These are phyloP conservation scores for Allium cepa DNA, from an alignment of 106 monocot genomes.

Conservation along the genomic window DNA sequence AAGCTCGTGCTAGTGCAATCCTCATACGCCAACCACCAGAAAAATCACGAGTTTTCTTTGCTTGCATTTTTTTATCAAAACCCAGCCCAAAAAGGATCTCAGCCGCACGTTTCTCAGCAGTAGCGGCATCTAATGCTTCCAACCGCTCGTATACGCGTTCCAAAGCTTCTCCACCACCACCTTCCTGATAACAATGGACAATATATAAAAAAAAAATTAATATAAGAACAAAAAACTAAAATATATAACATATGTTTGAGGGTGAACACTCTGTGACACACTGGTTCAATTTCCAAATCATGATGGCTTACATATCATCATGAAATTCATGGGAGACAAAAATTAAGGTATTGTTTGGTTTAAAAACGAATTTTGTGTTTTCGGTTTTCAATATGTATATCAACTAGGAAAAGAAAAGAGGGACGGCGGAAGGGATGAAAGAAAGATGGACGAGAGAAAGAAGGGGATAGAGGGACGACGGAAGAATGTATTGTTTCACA, in stretches of 20 bases:
- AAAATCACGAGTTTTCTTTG: constrained; percentile 92
- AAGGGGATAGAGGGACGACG: no score
- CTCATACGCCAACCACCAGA: constrained; percentile 99
- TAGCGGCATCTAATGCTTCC: constrained; percentile 89
- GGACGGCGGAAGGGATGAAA: no score
- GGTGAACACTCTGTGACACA: no score
- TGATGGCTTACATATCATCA: no score
- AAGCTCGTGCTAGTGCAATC: constrained; percentile 93
- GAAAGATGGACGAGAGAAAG: no score
- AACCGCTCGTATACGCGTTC: constrained; percentile 83
- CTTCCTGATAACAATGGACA: constrained; percentile 31
- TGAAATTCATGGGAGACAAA: no score
- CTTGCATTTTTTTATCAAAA: constrained; percentile 92
- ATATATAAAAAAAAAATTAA: neutral
- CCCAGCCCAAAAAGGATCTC: constrained; percentile 92
- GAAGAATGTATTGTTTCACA: no score
- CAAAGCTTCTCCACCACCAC: constrained; percentile 60
- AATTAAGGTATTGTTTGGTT: no score
- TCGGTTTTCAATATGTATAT: no score
- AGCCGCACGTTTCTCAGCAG: constrained; percentile 98
- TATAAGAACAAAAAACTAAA: neutral
- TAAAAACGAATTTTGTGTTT: no score
- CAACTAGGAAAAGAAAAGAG: no score
- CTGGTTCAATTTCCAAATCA: no score
- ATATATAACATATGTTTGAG: neutral